Base-by-base conservation (phyloP, 2,329 filamentous ascomycete genomes). In the Paecilomyces formosus region DNA sequence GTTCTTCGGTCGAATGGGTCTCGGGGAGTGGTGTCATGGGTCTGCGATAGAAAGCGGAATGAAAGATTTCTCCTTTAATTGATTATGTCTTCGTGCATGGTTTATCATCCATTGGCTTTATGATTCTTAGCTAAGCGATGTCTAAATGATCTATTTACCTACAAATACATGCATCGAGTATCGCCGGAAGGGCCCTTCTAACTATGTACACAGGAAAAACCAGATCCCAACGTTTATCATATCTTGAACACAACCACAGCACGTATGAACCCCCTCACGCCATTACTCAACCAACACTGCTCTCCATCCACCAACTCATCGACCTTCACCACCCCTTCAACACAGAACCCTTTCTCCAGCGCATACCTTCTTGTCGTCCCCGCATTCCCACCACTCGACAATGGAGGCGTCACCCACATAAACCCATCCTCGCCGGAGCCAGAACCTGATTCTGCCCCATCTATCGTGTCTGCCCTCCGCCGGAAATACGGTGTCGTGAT, bases 211-310 rank as follows among this genome's bases (percentile, higher is more conserved):
- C 6, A 26, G 1, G 1, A 26, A 26, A 26, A 6, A 3, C 24
- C 24, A 26, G 3, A 26, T 3, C 6, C 24, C 24, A 1, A 26
- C 24, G 2, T 26, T 3, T 61, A 68, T 75, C 31, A 68, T 15
- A 33, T 55, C 26, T 55, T 53, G 31, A 66, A 60, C 26, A 70
- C 58, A 24, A 74, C 58, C 26, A 65, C 60, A 28, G 72, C 75
- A n/a, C 60, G 68, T 50, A 86, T 78, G 64, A 96, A 96, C 0
- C 93, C 93, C 63, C 88, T 83, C 1, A 93, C 88, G 0, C 89
- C 92, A 72, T 93, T 97, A 72, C 92, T 96, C 56, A 97, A 76
- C 89, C 91, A 96, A 61, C 92, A 88, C 56, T 87, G 81, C 72
- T 97, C 92, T 0, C 87, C 89, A 62, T 90, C 80, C 3, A 79